Base-by-base conservation (phyloP, 2,329 filamentous ascomycete genomes). In the Zasmidium citrigriseum region DNA sequence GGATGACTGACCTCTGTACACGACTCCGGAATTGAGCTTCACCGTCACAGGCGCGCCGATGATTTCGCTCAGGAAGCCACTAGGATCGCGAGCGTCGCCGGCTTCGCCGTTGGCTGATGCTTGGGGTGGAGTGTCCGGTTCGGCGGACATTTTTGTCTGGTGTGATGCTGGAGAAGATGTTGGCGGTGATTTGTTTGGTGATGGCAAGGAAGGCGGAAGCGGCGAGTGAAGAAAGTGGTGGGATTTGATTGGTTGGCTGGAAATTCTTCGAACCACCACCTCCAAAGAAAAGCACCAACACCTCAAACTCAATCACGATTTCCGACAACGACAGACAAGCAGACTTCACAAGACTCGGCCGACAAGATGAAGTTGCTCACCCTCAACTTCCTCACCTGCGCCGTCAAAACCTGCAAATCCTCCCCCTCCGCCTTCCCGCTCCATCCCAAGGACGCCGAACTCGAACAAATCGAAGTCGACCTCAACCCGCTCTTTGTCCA, bases 1-100 rank as follows among this genome's bases (percentile, higher is more conserved):
- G 27, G n/a, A n/a, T n/a, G n/a, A 44, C 29, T 5, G n/a, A 93
- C 93, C 95, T 84, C 95, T 97, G 83, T 97, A 99, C 63, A 98
- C 88, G 60, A 97, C 92, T 55, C 95, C 95, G n/a, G 93, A 97
- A 79, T 99, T 99, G 68, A 99, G 84, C 80, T 98, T 98, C 66
- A 99, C 93, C 1, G 91, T 96, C 66, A 99, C 95, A 38, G 91
- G 87, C 64, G 91, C 91, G 61, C 93, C 93, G 71, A 96, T 96
- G 73, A 99, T 96, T 73, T 96, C 91, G 76, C 89, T 87, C 59
- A 99, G 82, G 76, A 99, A 99, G 66, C 89, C 88, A 12, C 93
- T 96, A 3, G 95, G 95, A 75, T 99, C 95, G 76, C 91, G 93
- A 63, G 91, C 89, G 76, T 95, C 91, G 18, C 58, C 60, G 2